Conservation (phyloP, 768 basidiomycete genomes). For the Xanthoconium stramineum region DNA sequence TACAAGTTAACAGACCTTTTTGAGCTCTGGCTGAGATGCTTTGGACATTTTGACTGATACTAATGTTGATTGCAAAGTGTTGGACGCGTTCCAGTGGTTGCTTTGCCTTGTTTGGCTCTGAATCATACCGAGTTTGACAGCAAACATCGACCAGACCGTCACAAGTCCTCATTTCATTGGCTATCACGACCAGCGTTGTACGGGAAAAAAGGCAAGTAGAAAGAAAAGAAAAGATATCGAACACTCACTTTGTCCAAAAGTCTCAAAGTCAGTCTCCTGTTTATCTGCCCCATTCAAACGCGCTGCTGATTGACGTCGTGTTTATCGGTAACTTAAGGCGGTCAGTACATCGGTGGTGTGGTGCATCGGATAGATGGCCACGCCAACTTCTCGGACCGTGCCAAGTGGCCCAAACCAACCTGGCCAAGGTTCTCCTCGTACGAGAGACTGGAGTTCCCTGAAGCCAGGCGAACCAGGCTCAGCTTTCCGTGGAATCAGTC, state of each 20-base stretch:
- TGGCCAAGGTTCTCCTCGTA: constrained; percentile 29
- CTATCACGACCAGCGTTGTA: neutral
- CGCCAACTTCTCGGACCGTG: constrained; percentile 34
- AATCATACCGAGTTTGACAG: neutral
- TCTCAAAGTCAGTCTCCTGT: constrained; percentile 14
- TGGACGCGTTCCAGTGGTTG: constrained; percentile 6
- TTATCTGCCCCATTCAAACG: neutral
- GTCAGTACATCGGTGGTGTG: neutral
- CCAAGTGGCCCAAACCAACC: constrained; percentile 27
- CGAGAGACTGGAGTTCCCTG: constrained; percentile 40
- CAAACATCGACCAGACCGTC: neutral
- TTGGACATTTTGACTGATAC: constrained; percentile 65
- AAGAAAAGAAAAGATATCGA: no score
- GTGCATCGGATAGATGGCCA: constrained; percentile 36
- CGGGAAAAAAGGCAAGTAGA: neutral
- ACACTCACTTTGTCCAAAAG: neutral
- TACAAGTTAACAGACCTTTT: constrained; percentile 67
- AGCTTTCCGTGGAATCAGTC: constrained; percentile 44
- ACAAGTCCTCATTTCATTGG: neutral
- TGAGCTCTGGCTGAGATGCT: constrained; percentile 95
- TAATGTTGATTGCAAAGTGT: neutral
- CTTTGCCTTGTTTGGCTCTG: constrained; percentile 34
- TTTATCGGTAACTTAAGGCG: constrained; percentile 6
- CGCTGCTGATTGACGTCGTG: constrained; percentile 10
- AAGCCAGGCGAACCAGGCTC: constrained; percentile 45